These are phyloP conservation scores for Dichotomocladium elegans DNA, from an alignment of 371 early-diverging fungal species.

Conservation along the genomic window DNA sequence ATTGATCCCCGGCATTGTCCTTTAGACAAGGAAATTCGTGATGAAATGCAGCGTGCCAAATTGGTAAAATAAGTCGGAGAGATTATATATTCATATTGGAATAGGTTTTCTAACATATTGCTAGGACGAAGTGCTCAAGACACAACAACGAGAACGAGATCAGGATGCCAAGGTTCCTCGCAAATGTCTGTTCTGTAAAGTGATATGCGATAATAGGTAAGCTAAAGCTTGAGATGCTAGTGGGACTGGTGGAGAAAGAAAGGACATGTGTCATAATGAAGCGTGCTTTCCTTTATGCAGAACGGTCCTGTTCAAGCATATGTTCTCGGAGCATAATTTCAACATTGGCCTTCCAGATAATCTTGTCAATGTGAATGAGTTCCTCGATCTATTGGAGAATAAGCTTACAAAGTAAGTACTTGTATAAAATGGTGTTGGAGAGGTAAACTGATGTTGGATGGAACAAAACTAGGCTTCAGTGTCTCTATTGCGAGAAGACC, in stretches of 20 bases:
- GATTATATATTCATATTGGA: no score
- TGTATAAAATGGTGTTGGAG: neutral
- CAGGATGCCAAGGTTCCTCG: conserved; percentile 63
- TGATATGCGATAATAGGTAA: conserved; percentile 48
- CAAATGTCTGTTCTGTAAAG: conserved; percentile 92
- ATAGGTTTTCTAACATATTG: no score
- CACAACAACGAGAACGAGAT: conserved; percentile 79
- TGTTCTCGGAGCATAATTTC: conserved; percentile 90
- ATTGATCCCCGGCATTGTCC: conserved; percentile 61
- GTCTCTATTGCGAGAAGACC: conserved; percentile 92
- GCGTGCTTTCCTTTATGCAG: no score
- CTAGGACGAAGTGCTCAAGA: conserved; percentile 68
- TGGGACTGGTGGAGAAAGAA: neutral
- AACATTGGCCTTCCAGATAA: conserved; percentile 94
- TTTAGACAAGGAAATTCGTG: conserved; percentile 68
- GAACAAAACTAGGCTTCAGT: conserved; percentile 74
- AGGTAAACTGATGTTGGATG: neutral
- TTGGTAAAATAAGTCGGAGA: conserved; percentile 58
- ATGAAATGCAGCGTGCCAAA: conserved; percentile 69
- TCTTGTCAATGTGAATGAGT: conserved; percentile 83
- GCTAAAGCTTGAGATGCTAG: no score
- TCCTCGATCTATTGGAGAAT: conserved; percentile 72
- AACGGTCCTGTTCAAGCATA: conserved; percentile 75
- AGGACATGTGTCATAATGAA: no score
- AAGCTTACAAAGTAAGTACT: conserved; percentile 67